Conservation (phyloP, 345 rosid species). For the Ceriops tagal region DNA sequence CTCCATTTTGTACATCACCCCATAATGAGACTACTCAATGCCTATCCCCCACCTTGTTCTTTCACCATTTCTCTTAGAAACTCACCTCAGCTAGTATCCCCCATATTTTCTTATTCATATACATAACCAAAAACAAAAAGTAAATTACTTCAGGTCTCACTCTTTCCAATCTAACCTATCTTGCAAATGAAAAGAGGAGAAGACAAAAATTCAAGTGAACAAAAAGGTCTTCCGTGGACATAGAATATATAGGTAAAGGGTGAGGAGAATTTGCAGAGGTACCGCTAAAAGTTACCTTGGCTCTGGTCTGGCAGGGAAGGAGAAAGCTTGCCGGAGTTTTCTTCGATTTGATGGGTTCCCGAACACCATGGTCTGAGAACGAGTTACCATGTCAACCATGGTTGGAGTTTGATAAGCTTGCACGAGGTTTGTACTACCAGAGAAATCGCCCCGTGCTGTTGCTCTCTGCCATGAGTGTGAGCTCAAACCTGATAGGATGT, state of each 20-base stretch:
- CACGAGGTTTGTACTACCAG: slow-evolving; percentile 64
- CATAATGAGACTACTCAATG: slow-evolving; percentile 18
- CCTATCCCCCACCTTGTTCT: slow-evolving; percentile 10
- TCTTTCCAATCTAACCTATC: slow-evolving; percentile 17
- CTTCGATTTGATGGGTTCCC: slow-evolving; percentile 54
- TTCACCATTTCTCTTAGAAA: slow-evolving; percentile 15
- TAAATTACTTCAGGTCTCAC: slow-evolving; percentile 8
- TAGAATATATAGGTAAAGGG: slow-evolving; percentile 25
- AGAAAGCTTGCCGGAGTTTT: slow-evolving; percentile 59
- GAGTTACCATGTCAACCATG: slow-evolving; percentile 84
- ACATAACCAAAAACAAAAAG: slow-evolving; percentile 30
- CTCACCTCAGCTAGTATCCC: slow-evolving; percentile 16
- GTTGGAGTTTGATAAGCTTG: slow-evolving; percentile 88
- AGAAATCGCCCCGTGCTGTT: slow-evolving; percentile 89
- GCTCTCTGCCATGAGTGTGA: slow-evolving; percentile 99
- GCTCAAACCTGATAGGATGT: slow-evolving; percentile 88
- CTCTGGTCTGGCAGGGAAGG: slow-evolving; percentile 58
- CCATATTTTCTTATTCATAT: slow-evolving; percentile 34
- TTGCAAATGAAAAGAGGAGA: slow-evolving; percentile 23
- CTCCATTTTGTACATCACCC: slow-evolving; percentile 37
- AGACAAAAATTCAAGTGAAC: slow-evolving; percentile 11
- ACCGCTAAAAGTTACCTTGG: slow-evolving; percentile 43
- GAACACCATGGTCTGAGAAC: slow-evolving; percentile 60
- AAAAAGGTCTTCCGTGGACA: slow-evolving; percentile 21
- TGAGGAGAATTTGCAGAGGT: slow-evolving; percentile 20